Conservation (phyloP, 441 rosid genomes). For the Mallotus repandus region DNA sequence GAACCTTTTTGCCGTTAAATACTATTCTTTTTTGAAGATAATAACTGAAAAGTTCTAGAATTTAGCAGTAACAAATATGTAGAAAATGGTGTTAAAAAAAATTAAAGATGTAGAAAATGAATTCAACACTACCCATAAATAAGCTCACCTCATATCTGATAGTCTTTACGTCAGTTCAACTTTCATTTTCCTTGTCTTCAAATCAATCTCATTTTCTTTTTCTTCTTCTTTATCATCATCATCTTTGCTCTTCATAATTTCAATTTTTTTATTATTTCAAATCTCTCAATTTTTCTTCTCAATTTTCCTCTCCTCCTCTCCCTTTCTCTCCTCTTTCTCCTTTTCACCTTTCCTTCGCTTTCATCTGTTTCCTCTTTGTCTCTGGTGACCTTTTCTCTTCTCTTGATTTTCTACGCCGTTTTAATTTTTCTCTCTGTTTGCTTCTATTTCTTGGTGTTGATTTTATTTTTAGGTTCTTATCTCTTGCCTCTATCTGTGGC, state of each 20-base stretch:
- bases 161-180: conserved; percentile 55
- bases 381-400: conserved; percentile 30
- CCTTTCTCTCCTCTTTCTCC: conserved; percentile 39
- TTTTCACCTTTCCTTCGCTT: conserved; percentile 36
- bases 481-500: conserved; percentile 42
- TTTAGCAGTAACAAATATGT: too few relatives aligned
- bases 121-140: too few relatives aligned
- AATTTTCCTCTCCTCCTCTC: conserved; percentile 43
- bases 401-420: conserved; percentile 51
- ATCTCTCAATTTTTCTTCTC: conserved; percentile 53
- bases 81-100: too few relatives aligned
- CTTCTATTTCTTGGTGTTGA: conserved; percentile 43
- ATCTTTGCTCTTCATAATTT: conserved; percentile 23
- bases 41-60: too few relatives aligned
- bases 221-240: too few relatives aligned
- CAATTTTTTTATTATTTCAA: conserved; percentile 40
- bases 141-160: too few relatives aligned
- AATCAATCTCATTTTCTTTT: conserved; percentile 26
- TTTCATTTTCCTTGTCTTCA: conserved; percentile 47
- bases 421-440: conserved; percentile 43
- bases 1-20: too few relatives aligned
- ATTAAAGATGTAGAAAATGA: too few relatives aligned
- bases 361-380: conserved; percentile 34
- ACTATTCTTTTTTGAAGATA: too few relatives aligned
- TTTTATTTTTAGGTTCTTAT: conserved; percentile 51